Percentiles rank a stretch among this genome's conserved stretches.
phyloP scores from a whole-genome alignment of 371 early-diverging fungal genomes.

The Dinochytrium kinnereticum region DNA sequence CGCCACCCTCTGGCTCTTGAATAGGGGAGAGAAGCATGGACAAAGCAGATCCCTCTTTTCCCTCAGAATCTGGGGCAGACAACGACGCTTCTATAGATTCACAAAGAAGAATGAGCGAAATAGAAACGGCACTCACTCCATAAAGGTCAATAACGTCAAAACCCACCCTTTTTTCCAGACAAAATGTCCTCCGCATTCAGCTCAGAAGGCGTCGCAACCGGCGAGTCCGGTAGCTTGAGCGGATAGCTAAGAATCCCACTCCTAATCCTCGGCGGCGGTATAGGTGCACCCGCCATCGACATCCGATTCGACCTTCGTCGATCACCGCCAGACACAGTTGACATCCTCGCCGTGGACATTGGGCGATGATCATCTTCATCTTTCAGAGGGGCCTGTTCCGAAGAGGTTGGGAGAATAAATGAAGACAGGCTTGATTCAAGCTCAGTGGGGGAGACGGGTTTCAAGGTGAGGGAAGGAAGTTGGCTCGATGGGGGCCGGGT shows the following conservation, averaged over 20 bases:
- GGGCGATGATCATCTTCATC: background rate
- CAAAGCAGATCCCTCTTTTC: background rate
- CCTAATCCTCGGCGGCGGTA: background rate
- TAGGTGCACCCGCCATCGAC: background rate
- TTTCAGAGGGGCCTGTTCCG: background rate
- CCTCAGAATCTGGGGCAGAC: background rate
- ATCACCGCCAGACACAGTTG: too few species aligned
- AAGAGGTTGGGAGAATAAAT: background rate
- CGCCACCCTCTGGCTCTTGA: background rate
- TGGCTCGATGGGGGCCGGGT: conserved; percentile 1
- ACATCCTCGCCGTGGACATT: too few species aligned
- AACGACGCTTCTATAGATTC: too few species aligned
- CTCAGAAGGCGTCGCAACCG: background rate
- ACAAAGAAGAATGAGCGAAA: too few species aligned
- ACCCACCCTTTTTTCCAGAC: conserved; percentile 5
- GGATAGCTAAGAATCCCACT: background rate
- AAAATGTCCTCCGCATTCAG: background rate
- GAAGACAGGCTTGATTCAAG: background rate
- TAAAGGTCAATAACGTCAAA: too few species aligned
- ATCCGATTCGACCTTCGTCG: too few species aligned
- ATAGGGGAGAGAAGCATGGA: background rate
- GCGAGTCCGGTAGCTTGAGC: background rate
- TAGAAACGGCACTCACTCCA: too few species aligned
- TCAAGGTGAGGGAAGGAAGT: background rate
- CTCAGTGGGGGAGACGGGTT: background rate